Evolutionary conservation across 2,329 filamentous ascomycete species (phyloP).

Genomic region (Alternaria sp.): DNA sequence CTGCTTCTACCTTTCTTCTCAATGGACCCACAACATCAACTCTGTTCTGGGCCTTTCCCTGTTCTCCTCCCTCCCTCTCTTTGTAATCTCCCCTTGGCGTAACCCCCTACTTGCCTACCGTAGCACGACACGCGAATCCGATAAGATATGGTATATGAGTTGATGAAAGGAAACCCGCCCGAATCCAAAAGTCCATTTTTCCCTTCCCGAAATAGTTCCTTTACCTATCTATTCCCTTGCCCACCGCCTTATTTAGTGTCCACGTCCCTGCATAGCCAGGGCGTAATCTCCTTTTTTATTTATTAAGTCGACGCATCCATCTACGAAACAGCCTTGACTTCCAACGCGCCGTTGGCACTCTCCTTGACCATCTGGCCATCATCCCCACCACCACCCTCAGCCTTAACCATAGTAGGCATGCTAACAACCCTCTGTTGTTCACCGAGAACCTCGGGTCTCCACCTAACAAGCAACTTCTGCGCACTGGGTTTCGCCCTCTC

Average conservation of each 20-base stretch:
- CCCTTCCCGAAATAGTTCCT: neutral
- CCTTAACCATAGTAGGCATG: slow-evolving; percentile 31
- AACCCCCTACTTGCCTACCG: neutral
- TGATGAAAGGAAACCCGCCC: neutral
- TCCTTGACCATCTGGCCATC: slow-evolving; percentile 29
- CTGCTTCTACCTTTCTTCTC: neutral
- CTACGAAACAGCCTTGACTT: slow-evolving; percentile 41
- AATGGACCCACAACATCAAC: neutral
- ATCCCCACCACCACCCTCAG: slow-evolving; percentile 25
- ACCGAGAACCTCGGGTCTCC: slow-evolving; percentile 61
- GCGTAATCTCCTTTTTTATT: too few relatives aligned
- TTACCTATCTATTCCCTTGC: neutral
- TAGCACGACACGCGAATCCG: neutral
- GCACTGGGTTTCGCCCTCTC: slow-evolving; percentile 58
- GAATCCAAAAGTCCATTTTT: neutral
- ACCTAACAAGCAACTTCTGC: slow-evolving; percentile 63
- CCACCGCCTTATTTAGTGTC: too few relatives aligned
- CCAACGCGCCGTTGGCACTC: slow-evolving; percentile 40
- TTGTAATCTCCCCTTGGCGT: neutral
- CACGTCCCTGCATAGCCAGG: too few relatives aligned
- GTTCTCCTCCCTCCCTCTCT: neutral
- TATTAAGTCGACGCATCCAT: neutral
- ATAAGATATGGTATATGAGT: neutral
- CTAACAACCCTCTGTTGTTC: slow-evolving; percentile 25
- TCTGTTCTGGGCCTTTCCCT: neutral